phyloP scores from a whole-genome alignment of 2,329 filamentous ascomycete genomes.

The Byssochlamys sp. region DNA sequence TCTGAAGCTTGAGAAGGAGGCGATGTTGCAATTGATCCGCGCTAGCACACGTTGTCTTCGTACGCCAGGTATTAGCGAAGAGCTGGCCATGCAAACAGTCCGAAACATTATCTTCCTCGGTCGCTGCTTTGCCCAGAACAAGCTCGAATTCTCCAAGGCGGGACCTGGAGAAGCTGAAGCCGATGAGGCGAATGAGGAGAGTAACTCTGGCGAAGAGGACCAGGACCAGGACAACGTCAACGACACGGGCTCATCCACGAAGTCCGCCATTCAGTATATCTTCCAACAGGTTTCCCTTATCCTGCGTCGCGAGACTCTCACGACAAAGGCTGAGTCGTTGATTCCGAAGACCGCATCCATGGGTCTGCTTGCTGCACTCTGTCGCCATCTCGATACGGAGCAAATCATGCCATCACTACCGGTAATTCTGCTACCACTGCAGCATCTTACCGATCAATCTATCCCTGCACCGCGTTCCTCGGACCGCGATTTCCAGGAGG shows the following conservation, averaged over 20 bases:
- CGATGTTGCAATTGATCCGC: constrained; percentile 52
- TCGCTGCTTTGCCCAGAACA: constrained; percentile 52
- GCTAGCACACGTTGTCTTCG: constrained; percentile 52
- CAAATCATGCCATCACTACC: constrained; percentile 56
- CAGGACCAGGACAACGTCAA: constrained; percentile 40
- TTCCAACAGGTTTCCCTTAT: constrained; percentile 70
- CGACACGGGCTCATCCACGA: constrained; percentile 24
- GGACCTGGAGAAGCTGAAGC: constrained; percentile 31
- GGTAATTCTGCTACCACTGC: constrained; percentile 57
- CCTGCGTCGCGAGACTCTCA: constrained; percentile 63
- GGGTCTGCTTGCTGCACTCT: constrained; percentile 62
- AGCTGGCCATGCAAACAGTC: constrained; percentile 66
- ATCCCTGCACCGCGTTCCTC: constrained; percentile 63
- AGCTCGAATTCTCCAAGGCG: constrained; percentile 34
- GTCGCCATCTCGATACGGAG: constrained; percentile 49
- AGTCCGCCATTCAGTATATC: constrained; percentile 59
- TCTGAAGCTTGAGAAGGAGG: constrained; percentile 54
- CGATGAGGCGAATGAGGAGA: constrained; percentile 29
- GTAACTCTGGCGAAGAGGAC: constrained; percentile 32
- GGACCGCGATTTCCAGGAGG: constrained; percentile 59
- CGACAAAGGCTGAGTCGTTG: constrained; percentile 52
- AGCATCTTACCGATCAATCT: constrained; percentile 72
- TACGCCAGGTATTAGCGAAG: constrained; percentile 56
- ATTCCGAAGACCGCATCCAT: constrained; percentile 67
- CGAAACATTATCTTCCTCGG: constrained; percentile 78